A percentile compares a stretch with the other conserved stretches of the same genome.
Evolutionary conservation across 352 stramenopile species (phyloP).

Genomic region (Pythium diclinum): DNA sequence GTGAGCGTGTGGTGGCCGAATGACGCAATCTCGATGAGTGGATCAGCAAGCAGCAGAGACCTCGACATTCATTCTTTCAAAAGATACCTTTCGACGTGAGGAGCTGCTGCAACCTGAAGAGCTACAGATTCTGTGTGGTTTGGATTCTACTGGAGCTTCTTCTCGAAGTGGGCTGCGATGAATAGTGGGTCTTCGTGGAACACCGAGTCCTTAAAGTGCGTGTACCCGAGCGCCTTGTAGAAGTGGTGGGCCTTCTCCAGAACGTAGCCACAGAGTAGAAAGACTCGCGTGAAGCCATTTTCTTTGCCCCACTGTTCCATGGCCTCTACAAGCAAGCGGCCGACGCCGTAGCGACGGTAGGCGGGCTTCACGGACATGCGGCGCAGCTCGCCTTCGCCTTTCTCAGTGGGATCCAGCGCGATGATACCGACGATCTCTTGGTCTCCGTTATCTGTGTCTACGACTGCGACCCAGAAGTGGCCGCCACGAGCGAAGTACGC

Average conservation of each 20-base stretch:
- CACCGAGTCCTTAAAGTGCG: neutral
- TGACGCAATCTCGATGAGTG: neutral
- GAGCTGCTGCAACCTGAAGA: too few relatives aligned
- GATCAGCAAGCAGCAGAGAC: neutral
- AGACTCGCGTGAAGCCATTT: constrained; percentile 32
- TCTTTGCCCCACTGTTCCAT: constrained; percentile 39
- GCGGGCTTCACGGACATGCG: constrained; percentile 41
- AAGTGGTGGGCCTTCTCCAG: constrained; percentile 36
- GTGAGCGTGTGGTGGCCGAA: too few relatives aligned
- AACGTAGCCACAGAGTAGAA: constrained; percentile 32
- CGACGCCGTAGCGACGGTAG: constrained; percentile 37
- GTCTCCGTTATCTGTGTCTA: constrained; percentile 15
- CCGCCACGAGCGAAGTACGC: constrained; percentile 39
- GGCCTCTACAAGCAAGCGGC: constrained; percentile 29
- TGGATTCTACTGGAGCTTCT: neutral
- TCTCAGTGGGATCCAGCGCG: constrained; percentile 24
- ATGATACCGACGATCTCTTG: constrained; percentile 32
- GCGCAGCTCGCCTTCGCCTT: constrained; percentile 32
- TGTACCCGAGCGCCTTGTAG: constrained; percentile 26
- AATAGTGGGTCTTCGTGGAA: neutral
- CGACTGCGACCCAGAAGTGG: constrained; percentile 49
- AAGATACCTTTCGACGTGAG: neutral
- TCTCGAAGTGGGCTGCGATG: neutral
- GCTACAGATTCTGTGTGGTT: neutral
- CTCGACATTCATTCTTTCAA: neutral